Conservation (phyloP, 345 rosid genomes). For the Stellera chamaejasme region DNA sequence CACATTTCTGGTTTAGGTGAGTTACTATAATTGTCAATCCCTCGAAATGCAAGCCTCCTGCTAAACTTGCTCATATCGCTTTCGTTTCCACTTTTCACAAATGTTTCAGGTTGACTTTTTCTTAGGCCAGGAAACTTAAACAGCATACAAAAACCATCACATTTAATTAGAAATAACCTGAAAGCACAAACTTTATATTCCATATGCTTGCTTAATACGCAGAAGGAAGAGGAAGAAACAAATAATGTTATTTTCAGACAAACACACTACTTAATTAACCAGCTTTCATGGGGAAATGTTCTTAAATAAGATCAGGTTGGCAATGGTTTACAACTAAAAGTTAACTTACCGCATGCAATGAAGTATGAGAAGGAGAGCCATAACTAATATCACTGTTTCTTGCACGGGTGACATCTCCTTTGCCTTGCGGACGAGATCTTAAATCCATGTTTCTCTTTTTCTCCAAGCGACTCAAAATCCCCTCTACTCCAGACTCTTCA, state of each 20-base stretch:
- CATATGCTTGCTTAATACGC: too few relatives aligned
- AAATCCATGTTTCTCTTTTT: slow-evolving; percentile 67
- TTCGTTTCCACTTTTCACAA: slow-evolving; percentile 16
- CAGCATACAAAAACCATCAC: slow-evolving; percentile 23
- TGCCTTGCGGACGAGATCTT: slow-evolving; percentile 46
- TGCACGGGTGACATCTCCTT: slow-evolving; percentile 21
- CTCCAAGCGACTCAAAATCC: slow-evolving; percentile 73
- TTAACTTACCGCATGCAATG: slow-evolving; percentile 38
- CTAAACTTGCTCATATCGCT: slow-evolving; percentile 10
- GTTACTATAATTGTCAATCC: slow-evolving; percentile 22
- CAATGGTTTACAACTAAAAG: slow-evolving; percentile 4
- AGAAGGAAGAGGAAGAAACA: too few relatives aligned
- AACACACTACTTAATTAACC: too few relatives aligned
- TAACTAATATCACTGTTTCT: slow-evolving; percentile 15
- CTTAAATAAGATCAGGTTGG: too few relatives aligned
- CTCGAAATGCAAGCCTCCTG: slow-evolving; percentile 21
- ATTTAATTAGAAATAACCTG: slow-evolving; percentile 7
- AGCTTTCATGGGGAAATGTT: too few relatives aligned
- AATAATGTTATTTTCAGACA: too few relatives aligned
- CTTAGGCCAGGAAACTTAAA: slow-evolving; percentile 51
- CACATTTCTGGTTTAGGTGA: slow-evolving; percentile 41
- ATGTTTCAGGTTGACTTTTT: slow-evolving; percentile 21
- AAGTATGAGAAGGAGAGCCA: slow-evolving; percentile 30
- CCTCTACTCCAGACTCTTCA: slow-evolving; percentile 68
- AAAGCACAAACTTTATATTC: too few relatives aligned